Base-by-base conservation (phyloP, 345 rosid species). In the Cochlearia excelsa region DNA sequence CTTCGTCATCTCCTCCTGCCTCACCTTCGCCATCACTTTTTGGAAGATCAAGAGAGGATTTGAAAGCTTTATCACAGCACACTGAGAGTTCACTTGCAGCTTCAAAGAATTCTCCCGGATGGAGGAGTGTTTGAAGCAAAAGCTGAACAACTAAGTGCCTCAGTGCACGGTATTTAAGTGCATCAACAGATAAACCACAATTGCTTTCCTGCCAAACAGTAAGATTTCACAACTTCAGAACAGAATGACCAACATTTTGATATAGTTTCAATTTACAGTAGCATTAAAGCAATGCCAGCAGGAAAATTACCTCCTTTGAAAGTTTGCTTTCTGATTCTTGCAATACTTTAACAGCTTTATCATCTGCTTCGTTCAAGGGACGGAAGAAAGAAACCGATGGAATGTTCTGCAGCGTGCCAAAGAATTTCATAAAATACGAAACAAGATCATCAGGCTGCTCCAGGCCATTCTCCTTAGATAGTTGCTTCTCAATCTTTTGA, bases 381-480 rank as follows among this genome's bases (percentile, higher is more conserved):
- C 88, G 84, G 60, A 87, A 94, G 50, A 90, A 83, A 53, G 97
- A 89, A 71, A 94, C 87, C 4, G 99, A 90, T 50, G 99, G 99
- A 74, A 94, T 94, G 67, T 71, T 87, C 56, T 85, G 85, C 67
- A 94, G 74, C 57, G 95, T 90, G 76, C 83, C 74, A 61, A 90
- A 80, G 70, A 90, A 94, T 10, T 66, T 67, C 91, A 94, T 78
- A 60, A 93, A 94, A 77, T 83, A 87, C 2, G 88, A 77, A 54
- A 92, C 87, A 57, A 84, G 80, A 73, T 87, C 97, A 79, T 69
- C 78, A 1, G 75, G 68, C 76, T 85, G 76, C 78, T 90, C 97
- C 53, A 57, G 59, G 62, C 80, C 78, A 61, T 66, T 80, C 30
- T 69, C 70, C 38, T 69, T 66, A 67, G 81, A 59, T 29, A 30